These are phyloP conservation scores for Epichloe glyceriae DNA, from an alignment of 2,329 filamentous ascomycete genomes.

Conservation along the genomic window DNA sequence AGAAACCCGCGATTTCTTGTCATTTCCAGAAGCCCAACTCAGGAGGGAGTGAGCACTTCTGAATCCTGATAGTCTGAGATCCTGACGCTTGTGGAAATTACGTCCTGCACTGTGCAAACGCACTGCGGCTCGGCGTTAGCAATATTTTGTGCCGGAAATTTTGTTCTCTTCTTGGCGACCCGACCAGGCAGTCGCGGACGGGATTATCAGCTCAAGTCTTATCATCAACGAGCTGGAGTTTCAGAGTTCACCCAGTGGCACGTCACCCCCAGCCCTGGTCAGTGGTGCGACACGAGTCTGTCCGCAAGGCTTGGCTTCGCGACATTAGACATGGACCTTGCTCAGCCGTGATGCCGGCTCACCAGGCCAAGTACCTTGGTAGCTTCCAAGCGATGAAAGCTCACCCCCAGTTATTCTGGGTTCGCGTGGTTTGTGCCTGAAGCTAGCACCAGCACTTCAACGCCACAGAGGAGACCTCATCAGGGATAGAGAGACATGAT, in stretches of 20 bases:
- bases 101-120: no score
- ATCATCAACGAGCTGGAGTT: neutral
- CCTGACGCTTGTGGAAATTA: no score
- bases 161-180: no score
- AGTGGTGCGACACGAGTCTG: conserved; percentile 4
- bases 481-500: neutral
- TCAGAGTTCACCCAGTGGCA: neutral
- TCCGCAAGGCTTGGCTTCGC: neutral
- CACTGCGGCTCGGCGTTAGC: no score
- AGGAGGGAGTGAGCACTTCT: no score
- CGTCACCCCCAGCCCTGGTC: neutral
- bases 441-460: neutral
- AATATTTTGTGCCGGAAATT: no score
- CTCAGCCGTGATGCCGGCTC: no score
- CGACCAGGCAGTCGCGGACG: no score
- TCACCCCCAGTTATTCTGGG: neutral
- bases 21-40: no score
- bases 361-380: neutral
- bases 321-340: neutral
- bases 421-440: conserved; percentile 2
- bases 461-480: neutral
- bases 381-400: neutral
- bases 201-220: no score
- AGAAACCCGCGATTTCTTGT: no score
- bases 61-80: no score